Conservation (phyloP, 2,329 filamentous ascomycete species). For the Aspergillus pseudoterreus region DNA sequence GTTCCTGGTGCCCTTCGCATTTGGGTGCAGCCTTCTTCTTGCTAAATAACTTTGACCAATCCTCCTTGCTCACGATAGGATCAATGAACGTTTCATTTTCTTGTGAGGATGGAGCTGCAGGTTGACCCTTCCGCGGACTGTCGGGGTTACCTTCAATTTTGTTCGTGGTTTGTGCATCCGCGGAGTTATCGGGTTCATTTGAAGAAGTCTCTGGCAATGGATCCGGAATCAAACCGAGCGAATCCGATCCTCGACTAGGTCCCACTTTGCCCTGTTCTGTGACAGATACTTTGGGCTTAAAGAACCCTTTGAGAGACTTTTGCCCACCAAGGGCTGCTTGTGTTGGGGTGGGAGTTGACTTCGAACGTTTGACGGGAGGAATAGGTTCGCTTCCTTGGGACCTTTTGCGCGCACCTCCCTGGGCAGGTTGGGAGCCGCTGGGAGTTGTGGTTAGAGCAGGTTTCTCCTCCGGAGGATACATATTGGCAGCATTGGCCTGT, state of each 20-base stretch:
- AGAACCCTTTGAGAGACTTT: constrained; percentile 72
- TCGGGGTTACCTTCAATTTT: not conserved
- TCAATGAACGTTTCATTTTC: constrained; percentile 55
- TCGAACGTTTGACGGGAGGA: constrained; percentile 49
- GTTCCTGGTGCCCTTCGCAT: constrained; percentile 80
- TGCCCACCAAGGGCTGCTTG: constrained; percentile 46
- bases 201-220: not conserved
- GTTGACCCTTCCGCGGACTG: not conserved
- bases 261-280: not conserved
- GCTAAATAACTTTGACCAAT: constrained; percentile 80
- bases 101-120: constrained; percentile 12
- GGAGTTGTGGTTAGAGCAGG: not conserved
- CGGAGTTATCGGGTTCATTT: not conserved
- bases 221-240: not conserved
- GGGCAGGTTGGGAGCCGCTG: not conserved
- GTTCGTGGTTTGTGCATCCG: not conserved
- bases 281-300: constrained; percentile 57
- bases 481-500: not conserved
- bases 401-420: constrained; percentile 35
- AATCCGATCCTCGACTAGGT: not conserved
- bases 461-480: not conserved
- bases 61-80: constrained; percentile 69
- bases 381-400: constrained; percentile 27
- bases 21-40: constrained; percentile 69
- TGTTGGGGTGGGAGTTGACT: constrained; percentile 33